A percentile compares a stretch with the other conserved stretches of the same genome.
Evolutionary conservation across 2,329 filamentous ascomycete species (phyloP).

Genomic region (Ascochyta lentis): DNA sequence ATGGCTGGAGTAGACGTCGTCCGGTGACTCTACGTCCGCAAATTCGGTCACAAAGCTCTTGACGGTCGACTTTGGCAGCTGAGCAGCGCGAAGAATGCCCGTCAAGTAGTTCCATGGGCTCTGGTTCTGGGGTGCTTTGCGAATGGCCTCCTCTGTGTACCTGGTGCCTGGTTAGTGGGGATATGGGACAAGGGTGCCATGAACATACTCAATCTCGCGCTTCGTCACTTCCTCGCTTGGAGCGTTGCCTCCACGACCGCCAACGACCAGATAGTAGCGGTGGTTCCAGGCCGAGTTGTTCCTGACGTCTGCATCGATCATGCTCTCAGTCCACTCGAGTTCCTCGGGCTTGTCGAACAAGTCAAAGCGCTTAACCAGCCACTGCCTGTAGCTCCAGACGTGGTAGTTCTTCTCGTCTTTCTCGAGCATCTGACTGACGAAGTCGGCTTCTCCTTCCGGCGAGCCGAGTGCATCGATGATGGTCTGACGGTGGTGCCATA

Average conservation of each 20-base stretch:
- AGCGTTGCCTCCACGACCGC: slow-evolving; percentile 53
- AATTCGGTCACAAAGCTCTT: slow-evolving; percentile 63
- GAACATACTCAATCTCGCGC: slow-evolving; percentile 72
- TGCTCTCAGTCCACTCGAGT: slow-evolving; percentile 71
- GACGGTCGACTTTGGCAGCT: slow-evolving; percentile 56
- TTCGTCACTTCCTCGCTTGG: slow-evolving; percentile 66
- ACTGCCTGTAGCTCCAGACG: slow-evolving; percentile 93
- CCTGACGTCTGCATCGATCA: slow-evolving; percentile 81
- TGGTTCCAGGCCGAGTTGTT: slow-evolving; percentile 99
- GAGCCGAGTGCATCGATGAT: slow-evolving; percentile 65
- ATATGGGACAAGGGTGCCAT: not conserved
- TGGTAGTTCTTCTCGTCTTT: slow-evolving; percentile 97
- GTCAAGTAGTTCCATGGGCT: slow-evolving; percentile 92
- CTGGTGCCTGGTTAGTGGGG: slow-evolving; percentile 35
- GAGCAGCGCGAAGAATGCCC: slow-evolving; percentile 74
- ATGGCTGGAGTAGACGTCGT: slow-evolving; percentile 65
- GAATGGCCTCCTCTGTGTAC: slow-evolving; percentile 72
- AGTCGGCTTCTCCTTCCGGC: slow-evolving; percentile 71
- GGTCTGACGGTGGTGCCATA: slow-evolving; percentile 75
- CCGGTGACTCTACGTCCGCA: slow-evolving; percentile 56
- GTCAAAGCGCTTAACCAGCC: slow-evolving; percentile 70
- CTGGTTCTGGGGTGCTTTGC: slow-evolving; percentile 87
- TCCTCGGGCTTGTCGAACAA: slow-evolving; percentile 65
- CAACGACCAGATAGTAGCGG: slow-evolving; percentile 92
- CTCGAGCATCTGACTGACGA: slow-evolving; percentile 80